Percentiles rank a stretch among this genome's conserved stretches.
Evolutionary conservation across 805 yeast species (phyloP).

Genomic region (Kodamaea restingae): DNA sequence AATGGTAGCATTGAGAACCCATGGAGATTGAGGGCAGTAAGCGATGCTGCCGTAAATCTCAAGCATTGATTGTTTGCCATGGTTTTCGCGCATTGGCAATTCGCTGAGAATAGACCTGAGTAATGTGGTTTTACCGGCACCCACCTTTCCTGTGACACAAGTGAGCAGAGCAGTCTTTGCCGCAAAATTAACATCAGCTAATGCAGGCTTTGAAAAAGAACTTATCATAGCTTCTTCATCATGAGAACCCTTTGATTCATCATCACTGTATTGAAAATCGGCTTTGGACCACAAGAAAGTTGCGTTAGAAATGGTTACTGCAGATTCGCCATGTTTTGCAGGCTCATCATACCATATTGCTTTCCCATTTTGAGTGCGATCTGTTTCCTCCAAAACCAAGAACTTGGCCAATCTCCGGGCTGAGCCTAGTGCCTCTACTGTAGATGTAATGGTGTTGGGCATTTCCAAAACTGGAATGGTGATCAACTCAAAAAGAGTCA

Average conservation of each 20-base stretch:
- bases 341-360: not conserved
- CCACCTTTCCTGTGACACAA: conserved; percentile 41
- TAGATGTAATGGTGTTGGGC: conserved; percentile 26
- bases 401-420: conserved; percentile 29
- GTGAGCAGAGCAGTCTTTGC: conserved; percentile 31
- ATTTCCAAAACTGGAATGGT: conserved; percentile 31
- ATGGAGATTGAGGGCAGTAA: conserved; percentile 38
- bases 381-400: conserved; percentile 32
- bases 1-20: conserved; percentile 39
- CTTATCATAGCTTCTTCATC: conserved; percentile 2
- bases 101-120: conserved; percentile 35
- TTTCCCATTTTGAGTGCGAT: conserved; percentile 13
- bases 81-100: conserved; percentile 12
- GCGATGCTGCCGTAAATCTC: conserved; percentile 26
- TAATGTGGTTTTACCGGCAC: conserved; percentile 38
- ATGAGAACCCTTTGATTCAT: not conserved
- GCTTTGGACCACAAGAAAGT: conserved; percentile 30
- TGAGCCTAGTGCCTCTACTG: conserved; percentile 30
- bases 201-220: conserved; percentile 6
- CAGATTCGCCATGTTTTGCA: conserved; percentile 22
- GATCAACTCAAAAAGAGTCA: conserved; percentile 33
- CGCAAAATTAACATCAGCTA: conserved; percentile 14
- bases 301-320: conserved; percentile 34
- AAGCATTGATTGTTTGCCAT: conserved; percentile 3
- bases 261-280: not conserved